Base-by-base conservation (phyloP, 805 yeast species). In the Teunomyces gatunensis region DNA sequence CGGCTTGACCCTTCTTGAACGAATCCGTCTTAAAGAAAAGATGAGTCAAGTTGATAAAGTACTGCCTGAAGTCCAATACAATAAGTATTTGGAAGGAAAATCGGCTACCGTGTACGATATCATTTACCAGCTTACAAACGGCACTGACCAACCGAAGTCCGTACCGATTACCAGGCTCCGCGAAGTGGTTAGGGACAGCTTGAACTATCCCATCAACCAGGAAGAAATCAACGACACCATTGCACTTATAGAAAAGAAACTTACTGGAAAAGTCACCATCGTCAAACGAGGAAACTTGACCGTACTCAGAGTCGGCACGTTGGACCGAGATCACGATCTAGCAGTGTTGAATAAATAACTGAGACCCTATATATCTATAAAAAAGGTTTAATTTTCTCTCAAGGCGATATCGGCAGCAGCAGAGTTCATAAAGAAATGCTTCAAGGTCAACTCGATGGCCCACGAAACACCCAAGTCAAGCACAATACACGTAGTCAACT, bases 331-430 rank as follows among this genome's bases (percentile, higher is more conserved):
- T 6, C 46, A 45, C 11, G 75, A 71, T 51, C 46, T 68, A 18
- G 39, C 47, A 21, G 6, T 48, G n/a, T 45, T 63, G 40, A 51
- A 52, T 42, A 39, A 51, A 52, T 42, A 39, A 39, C 17, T 17
- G 15, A 23, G 15, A 42, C 15, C 5, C 5, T 32, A 13, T 32
- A 18, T 29, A 32, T 39, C 43, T 29, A 28, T 20, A 18, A 29
- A 18, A 18, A 15, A 15, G 28, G 28, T 29, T 23, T 48, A 51
- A 28, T 58, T 54, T 30, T 65, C 66, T 58, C 76, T 67, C 40
- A 68, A 46, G 11, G 98, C 96, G 67, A 92, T 94, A 62, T 92
- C 97, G 49, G 96, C 88, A 44, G 98, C 89, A 59, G 85, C 85
- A 59, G 83, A 89, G 67, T 94, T 96, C 88, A 87, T 86, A 69